Evolutionary conservation across 2,329 filamentous ascomycete genomes (phyloP).

Genomic region (Stachybotrys chlorohalonatus): DNA sequence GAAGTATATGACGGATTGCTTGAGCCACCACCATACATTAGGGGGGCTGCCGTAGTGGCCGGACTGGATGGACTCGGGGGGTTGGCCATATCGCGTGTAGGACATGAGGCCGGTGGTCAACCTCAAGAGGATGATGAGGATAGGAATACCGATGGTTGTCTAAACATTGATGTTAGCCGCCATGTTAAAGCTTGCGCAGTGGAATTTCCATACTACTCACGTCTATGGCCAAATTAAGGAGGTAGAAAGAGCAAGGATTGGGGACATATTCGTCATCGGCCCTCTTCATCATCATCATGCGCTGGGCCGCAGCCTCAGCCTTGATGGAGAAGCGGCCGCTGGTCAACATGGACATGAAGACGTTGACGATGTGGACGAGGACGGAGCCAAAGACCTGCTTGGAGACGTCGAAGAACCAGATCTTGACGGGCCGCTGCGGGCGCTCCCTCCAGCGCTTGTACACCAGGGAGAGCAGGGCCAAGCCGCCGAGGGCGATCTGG

Average conservation of each 20-base stretch:
- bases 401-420: constrained; percentile 96
- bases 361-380: constrained; percentile 83
- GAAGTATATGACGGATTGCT: constrained; percentile 95
- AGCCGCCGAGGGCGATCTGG: constrained; percentile 73
- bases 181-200: not conserved
- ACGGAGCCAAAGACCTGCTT: constrained; percentile 96
- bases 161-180: constrained; percentile 25
- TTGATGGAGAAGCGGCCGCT: constrained; percentile 71
- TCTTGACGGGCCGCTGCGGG: constrained; percentile 84
- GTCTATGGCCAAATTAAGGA: constrained; percentile 90
- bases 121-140: constrained; percentile 81
- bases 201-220: constrained; percentile 48
- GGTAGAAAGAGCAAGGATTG: constrained; percentile 94
- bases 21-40: constrained; percentile 81
- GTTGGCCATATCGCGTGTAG: constrained; percentile 70
- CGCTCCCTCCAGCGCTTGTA: constrained; percentile 90
- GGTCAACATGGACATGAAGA: constrained; percentile 94
- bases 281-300: constrained; percentile 29
- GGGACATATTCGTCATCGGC: constrained; percentile 54
- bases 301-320: constrained; percentile 35
- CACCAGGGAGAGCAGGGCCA: constrained; percentile 79
- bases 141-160: constrained; percentile 94
- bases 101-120: constrained; percentile 63
- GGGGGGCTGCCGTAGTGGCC: constrained; percentile 87
- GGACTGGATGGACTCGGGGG: constrained; percentile 80